A percentile compares a stretch with the other conserved stretches of the same genome.
phyloP scores from a whole-genome alignment of 164 flowering plant genomes.

The Magnolia changhungtana region DNA sequence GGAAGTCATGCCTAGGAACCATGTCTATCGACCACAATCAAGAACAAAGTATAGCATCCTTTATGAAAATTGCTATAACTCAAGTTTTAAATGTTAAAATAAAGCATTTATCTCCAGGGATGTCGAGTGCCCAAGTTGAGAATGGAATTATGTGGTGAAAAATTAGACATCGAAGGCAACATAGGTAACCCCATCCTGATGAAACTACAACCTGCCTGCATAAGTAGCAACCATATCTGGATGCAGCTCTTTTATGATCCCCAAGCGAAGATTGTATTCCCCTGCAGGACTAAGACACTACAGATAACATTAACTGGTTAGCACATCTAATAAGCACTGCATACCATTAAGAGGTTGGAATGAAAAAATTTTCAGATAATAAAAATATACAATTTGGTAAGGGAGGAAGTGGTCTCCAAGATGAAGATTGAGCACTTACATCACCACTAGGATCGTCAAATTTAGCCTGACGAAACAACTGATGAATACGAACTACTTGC shows the following conservation, averaged over 20 bases:
- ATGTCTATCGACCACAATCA: slow-evolving; percentile 7
- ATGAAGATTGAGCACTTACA: slow-evolving; percentile 37
- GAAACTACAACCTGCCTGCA: slow-evolving; percentile 75
- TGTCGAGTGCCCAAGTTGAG: background rate
- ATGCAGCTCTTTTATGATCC: slow-evolving; percentile 93
- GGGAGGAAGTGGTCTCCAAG: background rate
- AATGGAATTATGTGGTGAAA: slow-evolving; percentile 2
- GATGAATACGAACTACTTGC: slow-evolving; percentile 96
- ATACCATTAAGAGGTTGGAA: background rate
- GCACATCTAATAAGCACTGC: background rate
- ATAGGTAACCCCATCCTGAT: background rate
- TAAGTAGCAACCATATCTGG: slow-evolving; percentile 99
- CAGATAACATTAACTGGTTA: slow-evolving; percentile 10
- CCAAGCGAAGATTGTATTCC: slow-evolving; percentile 95
- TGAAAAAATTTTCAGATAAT: background rate
- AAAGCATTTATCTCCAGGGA: too few species aligned
- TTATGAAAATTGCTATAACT: background rate
- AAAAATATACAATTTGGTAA: background rate
- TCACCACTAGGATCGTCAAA: slow-evolving; percentile 99
- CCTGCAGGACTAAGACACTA: slow-evolving; percentile 99
- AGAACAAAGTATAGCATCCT: slow-evolving; percentile 1
- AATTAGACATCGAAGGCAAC: slow-evolving; percentile 1
- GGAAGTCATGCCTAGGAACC: slow-evolving; percentile 1
- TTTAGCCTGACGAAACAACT: slow-evolving; percentile 97
- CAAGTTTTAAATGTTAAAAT: background rate